A percentile compares a stretch with the other conserved stretches of the same genome.
These are phyloP conservation scores for Meira nashicola DNA, from an alignment of 1,284 basidiomycete species.

Conservation along the genomic window DNA sequence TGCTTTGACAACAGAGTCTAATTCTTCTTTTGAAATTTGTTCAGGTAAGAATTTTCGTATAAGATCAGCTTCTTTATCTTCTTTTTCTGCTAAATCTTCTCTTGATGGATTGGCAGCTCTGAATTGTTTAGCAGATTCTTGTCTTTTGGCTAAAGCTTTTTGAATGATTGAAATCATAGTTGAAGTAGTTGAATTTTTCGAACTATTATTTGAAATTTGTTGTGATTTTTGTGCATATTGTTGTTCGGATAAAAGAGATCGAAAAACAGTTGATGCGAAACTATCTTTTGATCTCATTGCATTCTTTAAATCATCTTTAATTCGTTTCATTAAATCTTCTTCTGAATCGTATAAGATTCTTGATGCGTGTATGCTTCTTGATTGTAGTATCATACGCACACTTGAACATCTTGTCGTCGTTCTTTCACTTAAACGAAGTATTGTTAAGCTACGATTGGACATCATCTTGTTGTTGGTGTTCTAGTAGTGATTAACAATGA, in stretches of 20 bases:
- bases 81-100: conserved; percentile 37
- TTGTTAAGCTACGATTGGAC: too few species aligned
- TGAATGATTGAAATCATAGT: conserved; percentile 27
- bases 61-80: conserved; percentile 33
- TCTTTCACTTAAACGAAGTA: too few species aligned
- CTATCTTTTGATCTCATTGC: conserved; percentile 39
- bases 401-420: too few species aligned
- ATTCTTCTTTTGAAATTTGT: conserved; percentile 15
- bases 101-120: conserved; percentile 31
- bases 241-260: conserved; percentile 34
- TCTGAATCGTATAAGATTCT: conserved; percentile 7
- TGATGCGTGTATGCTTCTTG: too few species aligned
- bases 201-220: too few species aligned
- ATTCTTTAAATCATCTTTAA: conserved; percentile 38
- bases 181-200: too few species aligned
- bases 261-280: conserved; percentile 31
- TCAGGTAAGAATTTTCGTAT: conserved; percentile 28
- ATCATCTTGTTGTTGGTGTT: too few species aligned
- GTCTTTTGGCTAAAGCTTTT: conserved; percentile 31
- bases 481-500: too few species aligned
- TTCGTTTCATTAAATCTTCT: conserved; percentile 21
- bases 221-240: conserved; percentile 36
- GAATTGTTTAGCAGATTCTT: conserved; percentile 34
- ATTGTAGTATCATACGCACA: too few species aligned
- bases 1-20: conserved; percentile 6